phyloP scores from a whole-genome alignment of 176 grass and related monocot genomes.

The Dactylis glomerata region DNA sequence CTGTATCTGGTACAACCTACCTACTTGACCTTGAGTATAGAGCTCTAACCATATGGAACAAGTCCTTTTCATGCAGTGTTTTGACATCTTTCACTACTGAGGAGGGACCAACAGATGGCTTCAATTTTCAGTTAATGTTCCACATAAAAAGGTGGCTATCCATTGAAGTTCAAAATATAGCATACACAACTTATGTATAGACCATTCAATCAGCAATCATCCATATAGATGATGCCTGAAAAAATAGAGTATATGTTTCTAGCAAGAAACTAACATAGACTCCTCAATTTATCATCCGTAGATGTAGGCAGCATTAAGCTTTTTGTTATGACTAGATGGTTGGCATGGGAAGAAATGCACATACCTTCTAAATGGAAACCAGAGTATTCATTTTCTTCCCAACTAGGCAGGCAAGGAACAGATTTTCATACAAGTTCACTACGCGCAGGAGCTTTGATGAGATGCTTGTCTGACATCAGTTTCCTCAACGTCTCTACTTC shows the following conservation, averaged over 20 bases:
- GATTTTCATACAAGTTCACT: conserved; percentile 20
- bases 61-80: not conserved
- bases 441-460: conserved; percentile 26
- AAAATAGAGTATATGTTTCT: not conserved
- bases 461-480: conserved; percentile 19
- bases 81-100: not conserved
- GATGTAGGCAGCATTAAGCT: not conserved
- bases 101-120: not conserved
- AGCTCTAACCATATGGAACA: not conserved
- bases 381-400: not conserved
- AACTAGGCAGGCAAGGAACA: not conserved
- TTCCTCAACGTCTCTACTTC: conserved; percentile 39
- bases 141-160: not conserved
- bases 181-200: not conserved
- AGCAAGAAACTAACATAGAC: not conserved
- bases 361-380: not conserved
- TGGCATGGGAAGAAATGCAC: not conserved
- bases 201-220: not conserved
- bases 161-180: not conserved
- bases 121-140: not conserved
- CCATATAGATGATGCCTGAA: not conserved
- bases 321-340: not conserved
- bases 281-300: not conserved
- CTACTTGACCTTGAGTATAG: conserved; percentile 7
- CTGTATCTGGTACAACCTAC: not conserved